Evolutionary conservation across 306 rosid genomes (phyloP), one percentile per base, ranked within the genome.

Genomic region (Cicer chorassanicum): DNA sequence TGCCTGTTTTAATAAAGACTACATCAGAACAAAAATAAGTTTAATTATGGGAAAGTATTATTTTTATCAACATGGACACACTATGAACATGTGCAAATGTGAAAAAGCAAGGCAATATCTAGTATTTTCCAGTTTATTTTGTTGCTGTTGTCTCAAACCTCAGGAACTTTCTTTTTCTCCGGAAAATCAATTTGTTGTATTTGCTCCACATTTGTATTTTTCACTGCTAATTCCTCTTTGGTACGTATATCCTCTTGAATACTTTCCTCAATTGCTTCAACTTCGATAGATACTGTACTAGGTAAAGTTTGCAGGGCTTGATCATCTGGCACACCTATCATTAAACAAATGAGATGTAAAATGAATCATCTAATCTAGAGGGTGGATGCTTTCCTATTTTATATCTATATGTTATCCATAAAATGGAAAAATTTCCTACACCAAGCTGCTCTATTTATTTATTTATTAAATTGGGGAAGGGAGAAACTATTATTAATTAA

Each of bases 131-230:
- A 62, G 46, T 15, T 57, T 50, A 65, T 46, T 21, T 55, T 34
- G 41, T 3, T 67, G 72, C 45, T 11, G 18, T 38, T 8, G 3
- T 8, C 29, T 75, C 80, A 77, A 77, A 80, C 87, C 85, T 84
- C 43, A 8, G 12, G 36, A 38, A 65, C 39, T 67, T 8, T 13
- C 11, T 12, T 53, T 21, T 53, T 46, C 10, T 10, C 61, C 38
- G 8, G 46, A 16, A 44, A 43, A 29, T 64, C 43, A 19, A 39
- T 19, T 65, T 64, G 10, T 39, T 14, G 64, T 13, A 15, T 50
- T 34, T 65, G 45, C n/a, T 24, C 40, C 18, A 41, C 45, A 4
- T 6, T 6, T 2, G 11, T 65, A 42, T 39, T 1, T 19, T 2
- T 49, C 29, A 7, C 15, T 63, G 29, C 13, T n/a, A 61, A 44